Base-by-base conservation (phyloP, 2,329 filamentous ascomycete species). In the Aspergillus sp. region DNA sequence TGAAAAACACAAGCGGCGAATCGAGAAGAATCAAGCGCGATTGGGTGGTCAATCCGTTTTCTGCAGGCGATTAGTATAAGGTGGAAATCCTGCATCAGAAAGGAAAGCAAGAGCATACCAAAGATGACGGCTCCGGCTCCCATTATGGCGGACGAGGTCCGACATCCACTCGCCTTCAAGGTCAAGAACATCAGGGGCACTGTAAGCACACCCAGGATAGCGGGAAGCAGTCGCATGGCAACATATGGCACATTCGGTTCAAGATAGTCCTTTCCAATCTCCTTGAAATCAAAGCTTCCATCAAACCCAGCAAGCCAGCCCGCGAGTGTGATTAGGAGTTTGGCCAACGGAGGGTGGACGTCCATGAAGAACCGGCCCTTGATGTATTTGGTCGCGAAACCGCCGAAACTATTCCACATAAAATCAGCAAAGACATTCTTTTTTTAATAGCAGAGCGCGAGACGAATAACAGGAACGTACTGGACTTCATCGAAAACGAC, bases 321-420 rank as follows among this genome's bases (percentile, higher is more conserved):
- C 51, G 90, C 90, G 48, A 98, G 81, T 41, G 93, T 95, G 60
- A 98, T 91, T 56, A 98, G 83, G 65, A 98, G 82, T 76, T 98
- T 98, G 54, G 93, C 93, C 48, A 98, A 78, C 37, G 93, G 93
- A 29, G 93, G 93, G 66, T 98, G 93, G n/a, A 98, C 93, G 66
- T 98, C 93, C 93, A 98, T 98, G 70, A 98, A 98, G 79, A 98
- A 98, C 66, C 79, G 86, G 62, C 93, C 93, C 77, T 98, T 97
- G 78, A 98, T 97, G 70, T 98, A 98, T 71, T 98, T 98, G 58
- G 87, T 89, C 53, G 93, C 93, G 66, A 98, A 98, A 39, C 93
- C 93, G 67, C 93, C 93, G 68, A 98, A 98, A 72, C 90, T 95
- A 61, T 53, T 51, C 39, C 45, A 5, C 37, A 10, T 9, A 11